A percentile compares a stretch with the other conserved stretches of the same genome.
These are phyloP conservation scores for Phytophthora boehmeriae DNA, from an alignment of 352 stramenopile genomes.

Conservation along the genomic window DNA sequence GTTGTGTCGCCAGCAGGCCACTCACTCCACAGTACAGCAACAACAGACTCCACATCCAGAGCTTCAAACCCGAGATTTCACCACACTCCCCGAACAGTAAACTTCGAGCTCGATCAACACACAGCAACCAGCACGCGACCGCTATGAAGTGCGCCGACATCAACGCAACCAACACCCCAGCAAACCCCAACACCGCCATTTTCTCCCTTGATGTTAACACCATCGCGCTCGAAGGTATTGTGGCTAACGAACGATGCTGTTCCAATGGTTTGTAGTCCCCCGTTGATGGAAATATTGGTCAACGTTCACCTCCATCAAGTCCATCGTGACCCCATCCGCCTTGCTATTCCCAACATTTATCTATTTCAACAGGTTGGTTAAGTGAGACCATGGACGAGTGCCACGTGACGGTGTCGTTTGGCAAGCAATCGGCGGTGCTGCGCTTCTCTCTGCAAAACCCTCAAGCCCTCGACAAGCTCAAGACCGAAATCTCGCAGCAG, in stretches of 20 bases:
- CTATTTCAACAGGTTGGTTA: no score
- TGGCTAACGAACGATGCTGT: no score
- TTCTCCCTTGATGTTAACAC: no score
- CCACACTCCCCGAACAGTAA: conserved; percentile 18
- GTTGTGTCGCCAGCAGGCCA: conserved; percentile 9
- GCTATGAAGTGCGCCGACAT: conserved; percentile 21
- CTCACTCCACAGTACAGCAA: conserved; percentile 13
- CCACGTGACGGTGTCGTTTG: conserved; percentile 53
- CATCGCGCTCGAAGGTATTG: no score
- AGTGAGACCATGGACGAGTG: conserved; percentile 17
- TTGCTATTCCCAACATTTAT: no score
- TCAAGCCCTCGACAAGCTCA: conserved; percentile 37
- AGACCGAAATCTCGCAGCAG: conserved; percentile 29
- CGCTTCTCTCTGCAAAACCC: conserved; percentile 23
- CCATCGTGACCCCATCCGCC: no score
- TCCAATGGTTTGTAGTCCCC: no score
- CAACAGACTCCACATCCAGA: conserved; percentile 12
- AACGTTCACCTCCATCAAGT: no score
- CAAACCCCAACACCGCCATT: no score
- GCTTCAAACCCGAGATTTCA: conserved; percentile 9
- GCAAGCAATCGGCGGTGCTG: conserved; percentile 45
- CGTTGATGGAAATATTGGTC: no score
- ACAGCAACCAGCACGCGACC: conserved; percentile 17
- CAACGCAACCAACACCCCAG: conserved; percentile 9
- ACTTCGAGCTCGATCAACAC: conserved; percentile 9